These are phyloP conservation scores for Brasilioporus rufonigricans DNA, from an alignment of 768 basidiomycete species.

Conservation along the genomic window DNA sequence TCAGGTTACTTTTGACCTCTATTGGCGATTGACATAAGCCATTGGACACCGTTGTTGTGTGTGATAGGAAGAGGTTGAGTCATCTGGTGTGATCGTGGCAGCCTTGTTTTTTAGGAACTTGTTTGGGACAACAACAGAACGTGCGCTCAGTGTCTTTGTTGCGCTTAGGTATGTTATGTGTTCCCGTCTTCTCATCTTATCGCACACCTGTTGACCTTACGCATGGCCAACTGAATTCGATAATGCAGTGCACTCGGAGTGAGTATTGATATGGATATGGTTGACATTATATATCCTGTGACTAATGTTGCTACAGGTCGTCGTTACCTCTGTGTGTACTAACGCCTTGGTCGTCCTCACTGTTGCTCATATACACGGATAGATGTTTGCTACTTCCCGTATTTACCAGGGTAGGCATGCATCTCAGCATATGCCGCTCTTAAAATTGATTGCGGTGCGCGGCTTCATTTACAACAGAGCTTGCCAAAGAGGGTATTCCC, in stretches of 20 bases:
- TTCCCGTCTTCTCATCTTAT: slow-evolving; percentile 16
- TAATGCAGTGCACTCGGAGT: slow-evolving; percentile 35
- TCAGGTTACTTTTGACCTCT: background rate
- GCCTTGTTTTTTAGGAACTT: slow-evolving; percentile 50
- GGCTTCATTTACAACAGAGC: slow-evolving; percentile 33
- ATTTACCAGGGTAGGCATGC: slow-evolving; percentile 45
- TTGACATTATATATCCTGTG: background rate
- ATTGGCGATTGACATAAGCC: background rate
- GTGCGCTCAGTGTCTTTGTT: slow-evolving; percentile 51
- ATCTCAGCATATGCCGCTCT: background rate
- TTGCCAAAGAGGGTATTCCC: slow-evolving; percentile 62
- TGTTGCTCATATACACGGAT: background rate
- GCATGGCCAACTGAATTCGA: background rate
- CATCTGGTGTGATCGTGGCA: slow-evolving; percentile 52
- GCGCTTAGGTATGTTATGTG: slow-evolving; percentile 23
- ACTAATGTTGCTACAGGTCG: slow-evolving; percentile 18
- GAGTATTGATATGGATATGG: slow-evolving; percentile 8
- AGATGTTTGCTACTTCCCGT: slow-evolving; percentile 49
- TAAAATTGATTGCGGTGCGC: background rate
- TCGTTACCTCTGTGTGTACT: slow-evolving; percentile 28
- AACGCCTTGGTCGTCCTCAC: background rate
- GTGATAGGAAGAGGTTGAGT: slow-evolving; percentile 31
- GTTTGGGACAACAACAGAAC: slow-evolving; percentile 50
- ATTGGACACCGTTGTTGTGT: background rate
- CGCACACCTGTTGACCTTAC: background rate